Base-by-base conservation (phyloP, 2,329 filamentous ascomycete species). In the Chaetomiaceae sp. region DNA sequence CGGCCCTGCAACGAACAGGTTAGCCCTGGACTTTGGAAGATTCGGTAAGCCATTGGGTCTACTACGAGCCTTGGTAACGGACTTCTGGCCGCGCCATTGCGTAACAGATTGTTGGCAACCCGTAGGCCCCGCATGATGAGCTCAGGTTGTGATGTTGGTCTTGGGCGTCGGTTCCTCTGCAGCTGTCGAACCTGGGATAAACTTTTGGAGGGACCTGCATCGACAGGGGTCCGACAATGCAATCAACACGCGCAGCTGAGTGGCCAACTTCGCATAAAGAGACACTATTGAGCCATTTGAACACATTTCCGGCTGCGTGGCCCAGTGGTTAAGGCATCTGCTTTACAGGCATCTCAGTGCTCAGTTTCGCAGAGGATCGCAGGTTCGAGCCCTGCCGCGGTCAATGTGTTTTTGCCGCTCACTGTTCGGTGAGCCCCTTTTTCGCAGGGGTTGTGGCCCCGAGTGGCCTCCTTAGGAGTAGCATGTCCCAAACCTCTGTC, bases 311-410 rank as follows among this genome's bases (percentile, higher is more conserved):
- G 56, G 50, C 50, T 58, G 57, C 49, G 55, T 63, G 59, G 61
- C 58, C 56, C 54, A 64, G 61, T 57, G 61, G 61, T 63, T 58
- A 63, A 55, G 57, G 59, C 60, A 57, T 58, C 54, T 58, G 59
- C 57, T 58, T 64, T 64, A 64, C 61, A 62, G n/a, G 19, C 17
- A 18, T 19, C 26, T 6, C n/a, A 29, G 17, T 17, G n/a, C 33
- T 20, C 17, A 33, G 42, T 37, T 40, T 50, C 61, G 57, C 59
- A 59, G 54, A 59, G 58, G 59, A 59, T 62, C 61, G 55, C 58
- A 60, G 60, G 61, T 63, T 64, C 61, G 60, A 63, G 42, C 59
- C 61, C 60, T 60, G 58, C 56, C 52, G 45, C 54, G 57, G 55
- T 58, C 61, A 63, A 24, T 9, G 5, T 5, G 48, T 39, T 52